Conservation (phyloP, 2,329 filamentous ascomycete species). For the Remersonia thermophila region DNA sequence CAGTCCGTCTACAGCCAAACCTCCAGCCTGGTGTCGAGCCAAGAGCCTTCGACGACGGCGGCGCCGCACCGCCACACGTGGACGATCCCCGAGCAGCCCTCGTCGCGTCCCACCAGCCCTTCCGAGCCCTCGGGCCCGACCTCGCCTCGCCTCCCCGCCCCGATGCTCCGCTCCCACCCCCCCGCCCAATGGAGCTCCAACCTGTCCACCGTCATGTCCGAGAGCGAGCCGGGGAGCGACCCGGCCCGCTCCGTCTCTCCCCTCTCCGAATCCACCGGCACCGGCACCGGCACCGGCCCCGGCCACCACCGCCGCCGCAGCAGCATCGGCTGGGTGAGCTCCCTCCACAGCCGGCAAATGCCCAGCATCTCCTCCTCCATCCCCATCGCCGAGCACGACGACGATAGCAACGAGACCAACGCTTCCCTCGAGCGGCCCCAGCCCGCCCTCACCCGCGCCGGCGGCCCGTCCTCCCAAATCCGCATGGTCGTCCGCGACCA, state of each 20-base stretch:
- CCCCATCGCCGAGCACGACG: slow-evolving; percentile 26
- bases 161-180: slow-evolving; percentile 36
- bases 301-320: slow-evolving; percentile 28
- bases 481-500: slow-evolving; percentile 42
- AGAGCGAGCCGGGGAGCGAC: slow-evolving; percentile 42
- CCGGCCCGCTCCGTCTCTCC: slow-evolving; percentile 37
- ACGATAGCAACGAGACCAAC: too few relatives aligned
- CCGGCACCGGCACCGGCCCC: background rate
- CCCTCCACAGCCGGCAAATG: slow-evolving; percentile 39
- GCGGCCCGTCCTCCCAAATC: slow-evolving; percentile 22
- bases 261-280: slow-evolving; percentile 21
- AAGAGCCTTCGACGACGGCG: slow-evolving; percentile 32
- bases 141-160: slow-evolving; percentile 20
- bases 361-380: slow-evolving; percentile 46
- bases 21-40: slow-evolving; percentile 36
- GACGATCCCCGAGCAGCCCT: slow-evolving; percentile 12
- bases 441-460: slow-evolving; percentile 19
- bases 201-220: slow-evolving; percentile 51
- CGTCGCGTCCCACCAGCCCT: slow-evolving; percentile 18
- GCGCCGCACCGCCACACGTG: slow-evolving; percentile 21
- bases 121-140: slow-evolving; percentile 2
- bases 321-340: slow-evolving; percentile 34
- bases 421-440: slow-evolving; percentile 33
- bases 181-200: slow-evolving; percentile 53
- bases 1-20: slow-evolving; percentile 40